Conservation (phyloP, 345 rosid species). For the Pistacia atlantica region DNA sequence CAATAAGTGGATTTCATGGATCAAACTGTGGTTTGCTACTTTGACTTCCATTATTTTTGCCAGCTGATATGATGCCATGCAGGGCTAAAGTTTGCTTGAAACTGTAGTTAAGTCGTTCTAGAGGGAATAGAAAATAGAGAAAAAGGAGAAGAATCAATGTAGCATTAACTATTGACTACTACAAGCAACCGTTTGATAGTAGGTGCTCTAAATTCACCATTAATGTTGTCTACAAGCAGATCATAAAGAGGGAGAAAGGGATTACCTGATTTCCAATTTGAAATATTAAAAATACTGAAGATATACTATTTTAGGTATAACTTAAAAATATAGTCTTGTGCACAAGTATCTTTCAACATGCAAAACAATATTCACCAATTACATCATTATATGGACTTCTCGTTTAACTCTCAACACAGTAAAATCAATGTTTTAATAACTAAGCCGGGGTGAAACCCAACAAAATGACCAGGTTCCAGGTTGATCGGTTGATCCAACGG, state of each 20-base stretch:
- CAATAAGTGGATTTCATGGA: not conserved
- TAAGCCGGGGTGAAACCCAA: too few relatives aligned
- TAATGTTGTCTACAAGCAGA: not conserved
- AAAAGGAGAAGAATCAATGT: not conserved
- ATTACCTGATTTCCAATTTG: not conserved
- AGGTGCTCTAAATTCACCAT: slow-evolving; percentile 4
- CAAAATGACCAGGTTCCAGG: too few relatives aligned
- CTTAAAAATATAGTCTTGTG: too few relatives aligned
- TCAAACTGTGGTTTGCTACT: not conserved
- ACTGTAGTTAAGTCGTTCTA: not conserved
- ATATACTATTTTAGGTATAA: too few relatives aligned
- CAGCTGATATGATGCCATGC: not conserved
- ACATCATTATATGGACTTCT: too few relatives aligned
- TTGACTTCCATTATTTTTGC: slow-evolving; percentile 1
- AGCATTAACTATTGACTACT: not conserved
- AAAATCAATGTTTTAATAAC: too few relatives aligned
- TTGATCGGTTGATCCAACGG: too few relatives aligned
- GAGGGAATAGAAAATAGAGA: not conserved
- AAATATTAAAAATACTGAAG: too few relatives aligned
- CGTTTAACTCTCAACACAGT: too few relatives aligned
- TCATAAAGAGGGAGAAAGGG: too few relatives aligned
- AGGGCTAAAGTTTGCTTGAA: not conserved
- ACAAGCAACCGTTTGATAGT: not conserved
- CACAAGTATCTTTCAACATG: not conserved
- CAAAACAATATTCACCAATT: not conserved